Conservation (phyloP, 345 rosid genomes). For the Lepidium sativum region DNA sequence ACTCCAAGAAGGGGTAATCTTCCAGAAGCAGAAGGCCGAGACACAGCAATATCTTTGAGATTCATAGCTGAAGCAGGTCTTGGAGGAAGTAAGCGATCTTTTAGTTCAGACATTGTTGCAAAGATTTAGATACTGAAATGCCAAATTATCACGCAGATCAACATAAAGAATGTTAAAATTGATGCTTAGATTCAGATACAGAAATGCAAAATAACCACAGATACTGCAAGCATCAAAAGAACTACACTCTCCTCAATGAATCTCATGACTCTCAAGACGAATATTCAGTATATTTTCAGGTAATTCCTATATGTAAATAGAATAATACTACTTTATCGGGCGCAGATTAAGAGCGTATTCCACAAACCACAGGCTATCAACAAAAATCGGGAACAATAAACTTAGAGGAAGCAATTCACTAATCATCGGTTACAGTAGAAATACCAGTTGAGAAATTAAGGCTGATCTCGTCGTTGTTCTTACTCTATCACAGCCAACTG, state of each 20-base stretch:
- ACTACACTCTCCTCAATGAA: not conserved
- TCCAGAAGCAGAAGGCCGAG: constrained; percentile 66
- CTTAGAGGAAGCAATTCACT: not conserved
- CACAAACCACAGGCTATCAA: not conserved
- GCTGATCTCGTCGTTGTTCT: constrained; percentile 8
- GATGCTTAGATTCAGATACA: not conserved
- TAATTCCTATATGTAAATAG: not conserved
- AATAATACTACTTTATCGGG: not conserved
- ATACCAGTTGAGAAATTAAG: not conserved
- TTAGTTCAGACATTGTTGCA: constrained; percentile 63
- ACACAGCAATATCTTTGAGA: constrained; percentile 50
- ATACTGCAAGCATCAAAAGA: not conserved
- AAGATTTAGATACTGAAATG: constrained; percentile 9
- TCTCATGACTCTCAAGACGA: not conserved
- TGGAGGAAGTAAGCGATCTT: constrained; percentile 80
- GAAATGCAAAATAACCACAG: not conserved
- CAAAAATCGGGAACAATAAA: not conserved
- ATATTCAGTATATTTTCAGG: not conserved
- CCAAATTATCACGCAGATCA: too few species aligned
- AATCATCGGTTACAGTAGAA: not conserved
- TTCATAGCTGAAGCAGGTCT: constrained; percentile 84
- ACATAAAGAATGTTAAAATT: not conserved
- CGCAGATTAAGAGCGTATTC: not conserved
- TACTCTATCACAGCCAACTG: not conserved
- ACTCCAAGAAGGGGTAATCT: constrained; percentile 62